Conservation (phyloP, 176 grass and related monocot species). For the Musa acuminata region DNA sequence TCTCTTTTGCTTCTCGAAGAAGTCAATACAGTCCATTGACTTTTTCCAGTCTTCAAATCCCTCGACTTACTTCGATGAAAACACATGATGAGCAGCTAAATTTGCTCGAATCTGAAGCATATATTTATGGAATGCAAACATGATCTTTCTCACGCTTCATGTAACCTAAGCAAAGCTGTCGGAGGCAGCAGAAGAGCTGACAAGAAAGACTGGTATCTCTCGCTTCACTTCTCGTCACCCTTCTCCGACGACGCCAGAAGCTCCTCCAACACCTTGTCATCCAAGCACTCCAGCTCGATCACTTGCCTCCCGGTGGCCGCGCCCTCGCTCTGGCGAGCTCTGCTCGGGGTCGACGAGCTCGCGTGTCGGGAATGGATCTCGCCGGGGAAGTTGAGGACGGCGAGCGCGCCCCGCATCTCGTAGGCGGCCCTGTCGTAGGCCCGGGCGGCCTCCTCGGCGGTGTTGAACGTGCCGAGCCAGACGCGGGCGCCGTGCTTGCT, state of each 20-base stretch:
- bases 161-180: too few relatives aligned
- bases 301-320: conserved; percentile 13
- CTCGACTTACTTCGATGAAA: too few relatives aligned
- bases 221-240: neutral
- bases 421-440: conserved; percentile 52
- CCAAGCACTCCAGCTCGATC: conserved; percentile 49
- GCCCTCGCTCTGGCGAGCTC: neutral
- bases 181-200: too few relatives aligned
- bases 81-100: too few relatives aligned
- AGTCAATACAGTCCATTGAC: neutral
- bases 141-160: too few relatives aligned
- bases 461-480: conserved; percentile 11
- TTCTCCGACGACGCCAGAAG: conserved; percentile 28
- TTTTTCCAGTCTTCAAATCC: too few relatives aligned
- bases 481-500: conserved; percentile 8
- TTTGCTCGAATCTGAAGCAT: too few relatives aligned
- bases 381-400: conserved; percentile 56
- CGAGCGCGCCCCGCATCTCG: conserved; percentile 46
- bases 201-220: too few relatives aligned
- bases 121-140: too few relatives aligned
- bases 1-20: neutral
- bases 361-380: conserved; percentile 39
- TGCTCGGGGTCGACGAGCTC: neutral
- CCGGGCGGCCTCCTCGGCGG: conserved; percentile 20
- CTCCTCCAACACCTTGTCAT: conserved; percentile 47